These are phyloP conservation scores for Tetracentron sinense DNA, from an alignment of 164 flowering plant species.

Conservation along the genomic window DNA sequence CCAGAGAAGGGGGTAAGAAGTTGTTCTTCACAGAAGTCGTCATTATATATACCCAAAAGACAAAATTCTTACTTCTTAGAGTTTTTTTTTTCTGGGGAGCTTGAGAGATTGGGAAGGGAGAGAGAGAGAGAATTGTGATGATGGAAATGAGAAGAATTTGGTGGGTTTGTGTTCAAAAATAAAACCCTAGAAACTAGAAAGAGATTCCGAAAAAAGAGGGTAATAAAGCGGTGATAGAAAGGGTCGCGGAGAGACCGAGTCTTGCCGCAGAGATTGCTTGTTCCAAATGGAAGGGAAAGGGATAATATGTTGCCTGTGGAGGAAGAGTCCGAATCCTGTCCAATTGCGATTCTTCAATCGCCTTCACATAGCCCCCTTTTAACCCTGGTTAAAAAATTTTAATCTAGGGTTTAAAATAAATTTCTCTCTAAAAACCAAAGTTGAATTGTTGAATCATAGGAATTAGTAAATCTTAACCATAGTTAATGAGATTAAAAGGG, in stretches of 20 bases:
- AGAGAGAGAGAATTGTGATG: constrained; percentile 7
- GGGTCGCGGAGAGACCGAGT: constrained; percentile 3
- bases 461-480: no score
- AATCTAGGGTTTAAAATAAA: no score
- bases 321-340: not conserved
- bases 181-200: constrained; percentile 5
- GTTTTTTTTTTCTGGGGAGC: not conserved
- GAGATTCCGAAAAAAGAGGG: not conserved
- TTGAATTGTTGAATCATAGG: no score
- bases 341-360: no score
- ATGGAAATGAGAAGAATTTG: constrained; percentile 7
- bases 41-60: constrained; percentile 9
- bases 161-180: not conserved
- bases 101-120: constrained; percentile 6
- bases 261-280: constrained; percentile 11
- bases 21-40: constrained; percentile 60
- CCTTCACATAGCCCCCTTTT: no score
- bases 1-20: constrained; percentile 68
- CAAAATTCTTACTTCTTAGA: no score
- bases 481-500: no score
- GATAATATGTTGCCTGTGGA: not conserved
- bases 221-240: not conserved
- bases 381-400: no score
- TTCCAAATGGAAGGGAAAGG: constrained; percentile 9
- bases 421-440: no score